These are phyloP conservation scores for Citrus inodora DNA, from an alignment of 345 rosid genomes.

Conservation along the genomic window DNA sequence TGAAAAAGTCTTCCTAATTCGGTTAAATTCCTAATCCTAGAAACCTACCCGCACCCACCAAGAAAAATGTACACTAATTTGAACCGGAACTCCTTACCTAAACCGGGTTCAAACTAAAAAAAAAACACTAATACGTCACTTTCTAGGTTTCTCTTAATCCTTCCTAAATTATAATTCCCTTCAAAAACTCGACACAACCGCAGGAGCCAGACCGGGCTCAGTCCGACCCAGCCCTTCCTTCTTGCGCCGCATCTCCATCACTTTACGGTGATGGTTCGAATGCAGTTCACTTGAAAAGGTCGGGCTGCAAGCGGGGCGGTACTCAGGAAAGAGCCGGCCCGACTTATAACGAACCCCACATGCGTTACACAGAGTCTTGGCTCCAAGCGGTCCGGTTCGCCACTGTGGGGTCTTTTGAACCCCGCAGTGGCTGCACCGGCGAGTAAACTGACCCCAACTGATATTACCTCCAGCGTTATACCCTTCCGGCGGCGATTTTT, in stretches of 20 bases:
- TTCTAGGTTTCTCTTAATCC: not conserved
- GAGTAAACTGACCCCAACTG: constrained; percentile 21
- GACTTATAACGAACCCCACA: constrained; percentile 93
- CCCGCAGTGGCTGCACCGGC: constrained; percentile 93
- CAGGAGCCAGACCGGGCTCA: constrained; percentile 30
- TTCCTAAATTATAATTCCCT: not conserved
- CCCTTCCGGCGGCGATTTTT: constrained; percentile 13
- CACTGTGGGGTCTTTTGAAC: constrained; percentile 92
- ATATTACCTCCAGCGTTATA: constrained; percentile 14
- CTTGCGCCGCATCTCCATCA: constrained; percentile 73
- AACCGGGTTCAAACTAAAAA: constrained; percentile 3
- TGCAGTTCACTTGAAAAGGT: constrained; percentile 72
- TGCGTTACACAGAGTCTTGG: constrained; percentile 88
- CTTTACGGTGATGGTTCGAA: constrained; percentile 88
- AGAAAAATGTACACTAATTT: constrained; percentile 21
- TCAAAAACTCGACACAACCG: constrained; percentile 60
- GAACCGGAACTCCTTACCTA: constrained; percentile 8
- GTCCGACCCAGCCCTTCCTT: constrained; percentile 33
- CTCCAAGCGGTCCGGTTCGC: constrained; percentile 89
- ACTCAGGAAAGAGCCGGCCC: constrained; percentile 85
- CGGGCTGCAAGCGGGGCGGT: constrained; percentile 92
- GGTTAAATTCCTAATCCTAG: constrained; percentile 33
- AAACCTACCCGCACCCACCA: constrained; percentile 37
- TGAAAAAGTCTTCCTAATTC: constrained; percentile 25
- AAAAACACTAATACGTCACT: not conserved